Evolutionary conservation across 805 yeast genomes (phyloP), one percentile per base, ranked within the genome.

Genomic region (Torulaspora franciscae): DNA sequence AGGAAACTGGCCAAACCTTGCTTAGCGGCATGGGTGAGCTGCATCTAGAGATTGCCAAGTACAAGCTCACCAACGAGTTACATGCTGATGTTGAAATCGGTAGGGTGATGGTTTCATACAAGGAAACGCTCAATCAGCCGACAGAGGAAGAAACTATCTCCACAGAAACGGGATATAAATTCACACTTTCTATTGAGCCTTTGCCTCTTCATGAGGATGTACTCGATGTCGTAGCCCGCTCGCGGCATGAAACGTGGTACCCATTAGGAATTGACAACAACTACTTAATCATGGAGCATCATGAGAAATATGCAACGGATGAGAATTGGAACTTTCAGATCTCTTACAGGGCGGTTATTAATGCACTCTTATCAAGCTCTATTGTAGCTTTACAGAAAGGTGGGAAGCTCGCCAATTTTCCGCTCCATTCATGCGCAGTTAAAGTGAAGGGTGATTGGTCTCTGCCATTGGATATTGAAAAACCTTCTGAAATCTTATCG

Each of bases 1-100:
- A 77, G 17, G 97, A 93, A 68, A 83, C 95, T 34, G 93, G 93
- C 66, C 96, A 93, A 66, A 93, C 97, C 11, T 77, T 93, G 50
- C 83, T 93, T 59, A 85, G 95, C 46, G 99, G 99, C 55, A 90
- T 91, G 96, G 99, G 99, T 50, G 99, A 93, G 59, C 72, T 93
- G 38, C 99, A 93, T 67, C 72, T 93, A 40, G 98, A 93, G 54
- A 89, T 93, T 52, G 85, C 93, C 1, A 74, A 73, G 38, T 93
- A 87, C 56, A 72, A 97, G 44, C 72, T 89, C 33, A 67, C 86
- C n/a, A 77, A 76, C 34, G 95, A 88, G 46, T 73, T 89, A 74
- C 83, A 83, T 61, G 96, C 95, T 2, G 80, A 82, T 45, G 84
- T 86, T 1, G 81, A 81, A 26, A 73, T 88, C 32, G 89, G 96